Conservation (phyloP, 495 filamentous ascomycete genomes). For the Tuber borchii region DNA sequence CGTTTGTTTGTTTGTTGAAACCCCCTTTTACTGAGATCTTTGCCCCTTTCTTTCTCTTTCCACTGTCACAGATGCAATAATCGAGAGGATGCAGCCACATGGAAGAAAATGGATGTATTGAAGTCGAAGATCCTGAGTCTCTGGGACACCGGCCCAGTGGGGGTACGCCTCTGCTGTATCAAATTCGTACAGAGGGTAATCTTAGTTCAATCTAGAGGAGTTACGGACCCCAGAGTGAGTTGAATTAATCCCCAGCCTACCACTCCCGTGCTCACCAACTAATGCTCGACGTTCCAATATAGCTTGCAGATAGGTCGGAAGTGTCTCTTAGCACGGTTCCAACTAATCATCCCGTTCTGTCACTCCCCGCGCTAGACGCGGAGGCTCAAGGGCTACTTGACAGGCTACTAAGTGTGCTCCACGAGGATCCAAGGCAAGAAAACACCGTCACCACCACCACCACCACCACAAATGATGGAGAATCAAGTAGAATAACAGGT, state of each 20-base stretch:
- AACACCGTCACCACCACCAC: constrained; percentile 3
- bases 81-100: constrained; percentile 66
- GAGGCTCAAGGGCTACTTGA: constrained; percentile 86
- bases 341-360: constrained; percentile 67
- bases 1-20: constrained; percentile 25
- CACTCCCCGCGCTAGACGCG: constrained; percentile 74
- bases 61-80: constrained; percentile 63
- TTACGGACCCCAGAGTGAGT: constrained; percentile 77
- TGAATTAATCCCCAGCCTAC: constrained; percentile 10
- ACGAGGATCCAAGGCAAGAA: constrained; percentile 72
- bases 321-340: constrained; percentile 81
- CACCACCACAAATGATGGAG: background rate
- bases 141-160: constrained; percentile 73
- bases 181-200: constrained; percentile 94
- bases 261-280: constrained; percentile 39
- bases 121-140: constrained; percentile 79
- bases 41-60: constrained; percentile 32
- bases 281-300: constrained; percentile 22
- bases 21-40: constrained; percentile 41
- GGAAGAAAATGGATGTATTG: constrained; percentile 82
- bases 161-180: constrained; percentile 85
- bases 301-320: constrained; percentile 80
- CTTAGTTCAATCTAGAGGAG: constrained; percentile 80
- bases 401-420: constrained; percentile 75
- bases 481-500: constrained; percentile 15